phyloP scores from a whole-genome alignment of 1,284 basidiomycete species.

The Schizophyllum commune region DNA sequence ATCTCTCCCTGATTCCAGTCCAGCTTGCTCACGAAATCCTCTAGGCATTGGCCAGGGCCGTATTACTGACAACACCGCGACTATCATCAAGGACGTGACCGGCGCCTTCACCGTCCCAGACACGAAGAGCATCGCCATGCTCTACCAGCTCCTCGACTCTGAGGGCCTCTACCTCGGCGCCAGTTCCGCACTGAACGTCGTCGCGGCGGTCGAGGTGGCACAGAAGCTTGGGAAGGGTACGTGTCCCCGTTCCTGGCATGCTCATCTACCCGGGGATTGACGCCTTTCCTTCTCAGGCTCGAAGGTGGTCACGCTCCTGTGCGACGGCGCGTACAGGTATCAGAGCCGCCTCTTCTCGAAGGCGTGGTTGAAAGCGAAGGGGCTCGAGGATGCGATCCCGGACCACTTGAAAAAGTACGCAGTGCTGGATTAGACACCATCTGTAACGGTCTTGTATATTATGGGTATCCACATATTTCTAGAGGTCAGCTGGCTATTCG shows the following conservation, averaged over 20 bases:
- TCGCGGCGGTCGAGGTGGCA: slow-evolving; percentile 87
- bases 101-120: slow-evolving; percentile 88
- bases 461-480: too few relatives aligned
- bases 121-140: slow-evolving; percentile 86
- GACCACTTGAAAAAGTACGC: slow-evolving; percentile 84
- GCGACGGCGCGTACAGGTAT: slow-evolving; percentile 95
- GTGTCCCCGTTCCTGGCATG: slow-evolving; percentile 7
- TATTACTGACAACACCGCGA: slow-evolving; percentile 89
- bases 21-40: not conserved
- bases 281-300: slow-evolving; percentile 45
- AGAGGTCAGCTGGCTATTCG: too few relatives aligned
- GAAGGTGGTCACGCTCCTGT: slow-evolving; percentile 85
- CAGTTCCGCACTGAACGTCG: slow-evolving; percentile 92
- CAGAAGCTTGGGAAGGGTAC: slow-evolving; percentile 76
- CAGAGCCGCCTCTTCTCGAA: slow-evolving; percentile 96
- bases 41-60: slow-evolving; percentile 95
- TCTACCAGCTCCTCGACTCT: slow-evolving; percentile 87
- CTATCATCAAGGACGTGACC: slow-evolving; percentile 73
- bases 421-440: slow-evolving; percentile 50
- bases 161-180: slow-evolving; percentile 98
- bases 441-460: too few relatives aligned
- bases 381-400: slow-evolving; percentile 76
- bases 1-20: not conserved
- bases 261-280: not conserved
- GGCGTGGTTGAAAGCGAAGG: slow-evolving; percentile 86